Percentiles rank a stretch among this genome's conserved stretches.
phyloP scores from a whole-genome alignment of 441 rosid genomes.

The Populus hybrid region DNA sequence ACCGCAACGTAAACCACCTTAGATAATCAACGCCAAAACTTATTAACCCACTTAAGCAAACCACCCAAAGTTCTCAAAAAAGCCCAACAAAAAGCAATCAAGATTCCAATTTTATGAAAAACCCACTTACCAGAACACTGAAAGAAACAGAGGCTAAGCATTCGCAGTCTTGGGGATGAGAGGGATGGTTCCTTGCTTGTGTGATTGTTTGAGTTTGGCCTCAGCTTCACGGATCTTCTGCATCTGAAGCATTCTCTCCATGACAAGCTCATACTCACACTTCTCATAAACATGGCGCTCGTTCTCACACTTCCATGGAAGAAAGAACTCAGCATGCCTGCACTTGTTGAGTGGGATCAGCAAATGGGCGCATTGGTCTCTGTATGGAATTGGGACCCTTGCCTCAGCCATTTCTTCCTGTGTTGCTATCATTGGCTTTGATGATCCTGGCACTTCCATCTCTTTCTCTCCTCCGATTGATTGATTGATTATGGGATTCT shows the following conservation, averaged over 20 bases:
- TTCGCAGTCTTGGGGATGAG: conserved; percentile 80
- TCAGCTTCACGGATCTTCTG: conserved; percentile 83
- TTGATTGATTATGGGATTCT: neutral
- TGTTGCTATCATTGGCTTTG: conserved; percentile 96
- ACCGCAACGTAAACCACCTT: neutral
- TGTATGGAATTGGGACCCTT: conserved; percentile 65
- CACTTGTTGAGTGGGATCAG: conserved; percentile 95
- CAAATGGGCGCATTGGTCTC: conserved; percentile 93
- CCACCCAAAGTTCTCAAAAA: neutral
- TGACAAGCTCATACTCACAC: conserved; percentile 94
- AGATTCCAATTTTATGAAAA: neutral
- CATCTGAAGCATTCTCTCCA: conserved; percentile 97
- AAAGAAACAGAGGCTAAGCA: conserved; percentile 41
- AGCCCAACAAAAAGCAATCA: neutral
- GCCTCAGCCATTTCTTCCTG: conserved; percentile 86
- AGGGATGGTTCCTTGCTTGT: conserved; percentile 45
- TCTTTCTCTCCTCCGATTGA: neutral
- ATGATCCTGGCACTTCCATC: conserved; percentile 83
- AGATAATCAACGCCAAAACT: neutral
- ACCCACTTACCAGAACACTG: conserved; percentile 9
- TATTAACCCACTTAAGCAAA: neutral
- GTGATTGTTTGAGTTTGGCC: conserved; percentile 51
- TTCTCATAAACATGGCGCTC: conserved; percentile 93
- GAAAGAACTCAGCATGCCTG: conserved; percentile 82
- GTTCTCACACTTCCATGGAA: conserved; percentile 95